These are phyloP conservation scores for Amanita rimosa DNA, from an alignment of 768 basidiomycete species.

Conservation along the genomic window DNA sequence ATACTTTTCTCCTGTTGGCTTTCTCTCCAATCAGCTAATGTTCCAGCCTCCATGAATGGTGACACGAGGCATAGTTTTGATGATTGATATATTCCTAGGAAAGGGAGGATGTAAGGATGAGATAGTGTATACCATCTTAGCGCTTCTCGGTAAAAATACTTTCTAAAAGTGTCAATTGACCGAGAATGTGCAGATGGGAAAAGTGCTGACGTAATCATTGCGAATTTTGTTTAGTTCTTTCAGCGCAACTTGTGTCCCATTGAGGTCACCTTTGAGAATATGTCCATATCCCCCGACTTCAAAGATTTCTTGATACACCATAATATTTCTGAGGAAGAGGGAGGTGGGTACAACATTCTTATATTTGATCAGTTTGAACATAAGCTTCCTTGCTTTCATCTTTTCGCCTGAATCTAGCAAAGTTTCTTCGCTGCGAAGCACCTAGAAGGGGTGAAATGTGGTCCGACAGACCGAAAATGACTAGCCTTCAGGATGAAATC, in stretches of 20 bases:
- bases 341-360: background rate
- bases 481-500: background rate
- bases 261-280: background rate
- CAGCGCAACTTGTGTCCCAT: background rate
- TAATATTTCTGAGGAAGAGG: background rate
- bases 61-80: background rate
- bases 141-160: background rate
- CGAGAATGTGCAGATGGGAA: background rate
- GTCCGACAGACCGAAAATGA: background rate
- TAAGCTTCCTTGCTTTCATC: background rate
- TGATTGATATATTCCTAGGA: background rate
- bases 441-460: background rate
- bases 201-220: background rate
- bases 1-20: background rate
- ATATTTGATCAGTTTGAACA: background rate
- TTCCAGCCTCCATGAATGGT: background rate
- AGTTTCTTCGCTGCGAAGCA: background rate
- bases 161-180: background rate
- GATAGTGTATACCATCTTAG: background rate
- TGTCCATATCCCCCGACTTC: background rate
- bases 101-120: background rate
- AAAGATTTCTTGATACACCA: background rate
- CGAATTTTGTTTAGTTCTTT: background rate
- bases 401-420: background rate
- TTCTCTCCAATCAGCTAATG: background rate